Evolutionary conservation across 208 protist species (phyloP).

Genomic region (Wallacemonas sp.): DNA sequence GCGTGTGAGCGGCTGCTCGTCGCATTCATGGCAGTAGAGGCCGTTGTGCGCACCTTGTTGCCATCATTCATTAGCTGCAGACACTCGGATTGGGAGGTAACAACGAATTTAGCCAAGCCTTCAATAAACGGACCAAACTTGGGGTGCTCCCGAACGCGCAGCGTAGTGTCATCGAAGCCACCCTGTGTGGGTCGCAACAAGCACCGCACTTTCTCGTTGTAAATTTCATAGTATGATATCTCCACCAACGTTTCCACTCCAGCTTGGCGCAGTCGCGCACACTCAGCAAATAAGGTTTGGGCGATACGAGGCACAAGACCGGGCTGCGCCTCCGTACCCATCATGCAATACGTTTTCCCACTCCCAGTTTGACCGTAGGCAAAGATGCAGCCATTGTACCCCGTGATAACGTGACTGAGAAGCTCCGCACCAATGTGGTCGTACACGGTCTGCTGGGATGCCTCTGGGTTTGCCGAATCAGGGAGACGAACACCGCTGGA

Average conservation of each 20-base stretch:
- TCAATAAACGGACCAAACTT: conserved; percentile 81
- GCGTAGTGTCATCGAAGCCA: conserved; percentile 59
- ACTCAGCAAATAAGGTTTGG: conserved; percentile 50
- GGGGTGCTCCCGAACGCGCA: conserved; percentile 82
- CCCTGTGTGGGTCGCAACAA: conserved; percentile 57
- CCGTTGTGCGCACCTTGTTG: conserved; percentile 82
- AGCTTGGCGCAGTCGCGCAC: conserved; percentile 27
- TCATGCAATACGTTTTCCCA: conserved; percentile 88
- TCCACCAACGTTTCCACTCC: conserved; percentile 79
- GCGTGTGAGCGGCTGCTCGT: conserved; percentile 88
- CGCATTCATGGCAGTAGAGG: conserved; percentile 92
- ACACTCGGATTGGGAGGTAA: conserved; percentile 61
- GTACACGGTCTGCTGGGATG: conserved; percentile 66
- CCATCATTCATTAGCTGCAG: conserved; percentile 83
- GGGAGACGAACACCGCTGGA: conserved; percentile 36
- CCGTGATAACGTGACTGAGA: conserved; percentile 60
- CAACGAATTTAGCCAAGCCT: conserved; percentile 73
- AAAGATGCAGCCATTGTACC: conserved; percentile 90
- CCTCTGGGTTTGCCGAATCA: conserved; percentile 39
- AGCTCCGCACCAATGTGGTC: conserved; percentile 53
- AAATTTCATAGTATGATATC: conserved; percentile 90
- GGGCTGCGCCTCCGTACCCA: conserved; percentile 43
- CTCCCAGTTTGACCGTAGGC: conserved; percentile 89
- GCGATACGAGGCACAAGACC: conserved; percentile 76
- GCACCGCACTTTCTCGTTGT: conserved; percentile 88